A percentile compares a stretch with the other conserved stretches of the same genome.
phyloP scores from a whole-genome alignment of 164 flowering plant species.

The Vitis labrusca region DNA sequence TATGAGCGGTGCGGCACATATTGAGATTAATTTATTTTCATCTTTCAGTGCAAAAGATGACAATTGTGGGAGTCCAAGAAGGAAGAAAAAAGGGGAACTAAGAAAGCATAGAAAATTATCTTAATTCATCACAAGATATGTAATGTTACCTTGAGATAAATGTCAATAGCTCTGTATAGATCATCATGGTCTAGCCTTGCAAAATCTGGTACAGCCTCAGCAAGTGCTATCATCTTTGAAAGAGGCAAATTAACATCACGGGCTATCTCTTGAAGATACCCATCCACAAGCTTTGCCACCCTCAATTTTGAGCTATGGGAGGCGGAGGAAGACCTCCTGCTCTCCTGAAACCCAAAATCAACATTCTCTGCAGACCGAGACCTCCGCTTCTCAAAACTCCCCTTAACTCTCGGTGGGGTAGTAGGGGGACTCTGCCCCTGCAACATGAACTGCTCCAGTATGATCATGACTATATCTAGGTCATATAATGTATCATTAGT shows the following conservation, averaged over 20 bases:
- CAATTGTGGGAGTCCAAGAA: not conserved
- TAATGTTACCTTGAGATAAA: constrained; percentile 79
- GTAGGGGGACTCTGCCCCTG: constrained; percentile 90
- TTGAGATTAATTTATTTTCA: not conserved
- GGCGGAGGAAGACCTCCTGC: constrained; percentile 82
- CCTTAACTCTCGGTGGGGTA: constrained; percentile 59
- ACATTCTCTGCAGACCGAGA: constrained; percentile 85
- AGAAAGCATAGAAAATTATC: not conserved
- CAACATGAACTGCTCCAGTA: constrained; percentile 81
- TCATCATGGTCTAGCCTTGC: constrained; percentile 93
- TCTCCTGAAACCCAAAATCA: constrained; percentile 70
- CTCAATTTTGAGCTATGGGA: constrained; percentile 82
- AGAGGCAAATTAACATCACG: constrained; percentile 68
- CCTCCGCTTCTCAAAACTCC: constrained; percentile 59
- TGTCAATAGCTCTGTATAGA: constrained; percentile 89
- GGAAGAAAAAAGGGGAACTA: not conserved
- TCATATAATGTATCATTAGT: constrained; percentile 54
- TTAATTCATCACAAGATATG: not conserved
- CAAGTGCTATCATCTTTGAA: constrained; percentile 68
- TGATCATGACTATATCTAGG: constrained; percentile 66
- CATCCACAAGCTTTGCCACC: constrained; percentile 90
- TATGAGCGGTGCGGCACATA: constrained; percentile 14
- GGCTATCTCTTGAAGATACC: constrained; percentile 79
- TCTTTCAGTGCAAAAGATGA: not conserved
- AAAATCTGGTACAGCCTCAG: constrained; percentile 78